phyloP scores from a whole-genome alignment of 2,329 filamentous ascomycete genomes.

The Diplodia scrobiculata region DNA sequence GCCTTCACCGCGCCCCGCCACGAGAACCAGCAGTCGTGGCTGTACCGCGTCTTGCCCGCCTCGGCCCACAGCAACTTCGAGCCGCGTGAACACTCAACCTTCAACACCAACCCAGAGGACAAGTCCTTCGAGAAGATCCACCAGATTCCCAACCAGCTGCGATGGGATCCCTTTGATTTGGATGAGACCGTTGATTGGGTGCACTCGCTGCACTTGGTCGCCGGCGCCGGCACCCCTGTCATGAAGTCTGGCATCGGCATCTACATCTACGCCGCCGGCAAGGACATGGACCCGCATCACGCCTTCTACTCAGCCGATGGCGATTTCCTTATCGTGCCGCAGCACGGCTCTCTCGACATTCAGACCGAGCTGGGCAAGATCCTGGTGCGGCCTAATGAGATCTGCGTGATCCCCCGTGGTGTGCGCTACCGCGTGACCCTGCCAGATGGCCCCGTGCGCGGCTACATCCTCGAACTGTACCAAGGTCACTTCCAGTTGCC shows the following conservation, averaged over 20 bases:
- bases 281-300: constrained; percentile 70
- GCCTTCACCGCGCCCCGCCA: constrained; percentile 61
- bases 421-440: constrained; percentile 64
- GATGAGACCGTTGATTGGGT: constrained; percentile 70
- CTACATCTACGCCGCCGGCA: constrained; percentile 76
- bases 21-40: constrained; percentile 61
- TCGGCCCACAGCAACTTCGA: constrained; percentile 60
- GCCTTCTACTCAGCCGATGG: constrained; percentile 83
- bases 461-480: constrained; percentile 69
- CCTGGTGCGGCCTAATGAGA: constrained; percentile 68
- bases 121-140: constrained; percentile 62
- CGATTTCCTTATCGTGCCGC: constrained; percentile 66
- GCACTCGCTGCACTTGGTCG: constrained; percentile 69
- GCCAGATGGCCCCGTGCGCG: constrained; percentile 62
- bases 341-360: constrained; percentile 66
- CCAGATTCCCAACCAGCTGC: constrained; percentile 77
- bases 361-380: constrained; percentile 68
- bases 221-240: constrained; percentile 76
- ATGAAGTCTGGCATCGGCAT: constrained; percentile 79
- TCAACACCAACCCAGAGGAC: constrained; percentile 55
- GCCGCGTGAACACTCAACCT: constrained; percentile 52
- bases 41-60: constrained; percentile 61
- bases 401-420: constrained; percentile 67
- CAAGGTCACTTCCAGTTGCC: constrained; percentile 66
- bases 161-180: constrained; percentile 77